Conservation (phyloP, 345 rosid species). For the Hibiscus syriacus region DNA sequence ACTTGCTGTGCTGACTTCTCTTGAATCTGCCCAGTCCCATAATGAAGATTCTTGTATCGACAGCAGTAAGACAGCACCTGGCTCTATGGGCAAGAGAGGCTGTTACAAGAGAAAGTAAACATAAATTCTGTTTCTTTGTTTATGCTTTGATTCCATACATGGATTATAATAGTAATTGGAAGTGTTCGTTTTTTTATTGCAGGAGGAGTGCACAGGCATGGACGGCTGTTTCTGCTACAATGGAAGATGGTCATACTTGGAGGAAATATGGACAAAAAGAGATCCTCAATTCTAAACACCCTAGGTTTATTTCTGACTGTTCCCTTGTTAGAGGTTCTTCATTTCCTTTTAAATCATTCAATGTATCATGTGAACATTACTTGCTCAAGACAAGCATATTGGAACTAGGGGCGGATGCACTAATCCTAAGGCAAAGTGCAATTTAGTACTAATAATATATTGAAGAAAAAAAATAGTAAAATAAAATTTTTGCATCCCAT, state of each 20-base stretch:
- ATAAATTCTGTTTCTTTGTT: not conserved
- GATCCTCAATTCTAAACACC: conserved; percentile 59
- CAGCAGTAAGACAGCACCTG: conserved; percentile 38
- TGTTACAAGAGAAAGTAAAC: conserved; percentile 74
- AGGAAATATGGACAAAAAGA: conserved; percentile 87
- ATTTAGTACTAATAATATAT: too few species aligned
- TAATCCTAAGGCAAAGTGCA: too few species aligned
- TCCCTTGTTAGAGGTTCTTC: too few species aligned
- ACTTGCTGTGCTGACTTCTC: conserved; percentile 27
- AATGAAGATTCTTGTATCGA: conserved; percentile 49
- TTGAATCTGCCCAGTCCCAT: too few species aligned
- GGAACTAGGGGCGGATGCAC: too few species aligned
- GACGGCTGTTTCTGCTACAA: conserved; percentile 22
- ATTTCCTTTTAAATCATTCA: too few species aligned
- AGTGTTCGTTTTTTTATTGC: conserved; percentile 8
- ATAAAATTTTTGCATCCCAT: too few species aligned
- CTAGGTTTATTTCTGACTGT: too few species aligned
- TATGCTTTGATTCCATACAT: not conserved
- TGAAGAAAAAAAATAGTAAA: too few species aligned
- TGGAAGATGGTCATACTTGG: conserved; percentile 63
- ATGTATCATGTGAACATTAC: not conserved
- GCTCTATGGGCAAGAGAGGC: conserved; percentile 48
- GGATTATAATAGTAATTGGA: not conserved
- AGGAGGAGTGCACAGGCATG: conserved; percentile 42
- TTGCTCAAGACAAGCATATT: not conserved